phyloP scores from a whole-genome alignment of 768 basidiomycete species.

The Candolleomyces aberdarensis region DNA sequence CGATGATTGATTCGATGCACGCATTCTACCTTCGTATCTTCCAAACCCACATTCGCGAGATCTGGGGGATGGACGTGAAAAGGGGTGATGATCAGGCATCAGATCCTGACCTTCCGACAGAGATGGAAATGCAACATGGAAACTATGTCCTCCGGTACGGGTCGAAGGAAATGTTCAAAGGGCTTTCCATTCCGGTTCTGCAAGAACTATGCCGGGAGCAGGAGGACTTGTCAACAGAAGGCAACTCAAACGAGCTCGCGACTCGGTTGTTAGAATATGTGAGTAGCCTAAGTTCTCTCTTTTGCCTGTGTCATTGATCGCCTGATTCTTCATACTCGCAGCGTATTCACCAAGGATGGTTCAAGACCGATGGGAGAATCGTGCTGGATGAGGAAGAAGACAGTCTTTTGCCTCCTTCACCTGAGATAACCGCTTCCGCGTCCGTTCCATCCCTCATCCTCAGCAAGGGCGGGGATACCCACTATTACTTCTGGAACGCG shows the following conservation, averaged over 20 bases:
- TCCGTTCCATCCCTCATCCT: no score
- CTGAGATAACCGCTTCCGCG: no score
- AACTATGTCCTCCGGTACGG: not conserved
- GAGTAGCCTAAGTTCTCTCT: no score
- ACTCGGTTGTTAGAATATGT: not conserved
- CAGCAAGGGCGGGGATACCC: no score
- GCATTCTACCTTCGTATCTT: slow-evolving; percentile 10
- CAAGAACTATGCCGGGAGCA: not conserved
- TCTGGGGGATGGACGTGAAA: slow-evolving; percentile 10
- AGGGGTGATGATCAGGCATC: not conserved
- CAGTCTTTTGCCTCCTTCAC: no score
- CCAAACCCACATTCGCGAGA: slow-evolving; percentile 4
- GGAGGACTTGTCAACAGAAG: not conserved
- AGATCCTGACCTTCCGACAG: not conserved
- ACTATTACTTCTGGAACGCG: no score
- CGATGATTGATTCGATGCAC: slow-evolving; percentile 16
- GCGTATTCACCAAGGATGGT: no score
- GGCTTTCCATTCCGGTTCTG: not conserved
- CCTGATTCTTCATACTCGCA: no score
- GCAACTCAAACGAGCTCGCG: not conserved
- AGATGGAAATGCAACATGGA: not conserved
- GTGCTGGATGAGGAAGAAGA: no score
- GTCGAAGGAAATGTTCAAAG: not conserved
- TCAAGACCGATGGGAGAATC: no score
- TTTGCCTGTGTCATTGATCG: no score